These are phyloP conservation scores for Aspergillus candidus DNA, from an alignment of 2,329 filamentous ascomycete species.

Conservation along the genomic window DNA sequence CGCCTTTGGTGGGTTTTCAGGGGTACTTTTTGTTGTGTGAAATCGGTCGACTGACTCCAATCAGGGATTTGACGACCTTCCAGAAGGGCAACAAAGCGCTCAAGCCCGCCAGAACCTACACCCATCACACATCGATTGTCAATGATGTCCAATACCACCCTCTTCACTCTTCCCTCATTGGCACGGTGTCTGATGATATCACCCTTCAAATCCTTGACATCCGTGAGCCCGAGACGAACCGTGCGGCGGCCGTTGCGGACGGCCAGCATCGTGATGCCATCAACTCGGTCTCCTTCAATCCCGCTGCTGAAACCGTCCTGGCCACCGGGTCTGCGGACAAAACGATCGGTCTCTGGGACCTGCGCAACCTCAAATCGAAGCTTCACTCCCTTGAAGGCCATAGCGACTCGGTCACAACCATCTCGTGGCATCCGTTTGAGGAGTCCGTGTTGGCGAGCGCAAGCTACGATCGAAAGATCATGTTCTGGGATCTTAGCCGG, in stretches of 20 bases:
- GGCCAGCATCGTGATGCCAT: constrained; percentile 85
- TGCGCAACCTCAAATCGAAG: constrained; percentile 83
- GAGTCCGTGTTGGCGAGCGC: constrained; percentile 82
- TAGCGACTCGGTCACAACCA: constrained; percentile 79
- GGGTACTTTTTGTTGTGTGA: no score
- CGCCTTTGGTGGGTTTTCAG: constrained; percentile 67
- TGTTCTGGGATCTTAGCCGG: constrained; percentile 92
- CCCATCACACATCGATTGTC: constrained; percentile 81
- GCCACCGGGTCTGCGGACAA: constrained; percentile 94
- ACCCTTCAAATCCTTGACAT: constrained; percentile 88
- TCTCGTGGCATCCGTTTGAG: constrained; percentile 92
- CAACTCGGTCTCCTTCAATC: constrained; percentile 94
- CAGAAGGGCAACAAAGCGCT: constrained; percentile 64
- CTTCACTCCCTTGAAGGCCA: constrained; percentile 87
- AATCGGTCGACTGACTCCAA: not conserved
- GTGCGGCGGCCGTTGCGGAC: constrained; percentile 62
- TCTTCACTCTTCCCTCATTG: constrained; percentile 75
- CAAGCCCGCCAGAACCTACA: constrained; percentile 68
- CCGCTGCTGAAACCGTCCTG: constrained; percentile 78
- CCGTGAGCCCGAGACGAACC: constrained; percentile 60
- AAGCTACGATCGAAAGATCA: constrained; percentile 85
- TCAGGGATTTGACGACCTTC: constrained; percentile 73
- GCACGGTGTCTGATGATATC: constrained; percentile 89
- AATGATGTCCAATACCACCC: constrained; percentile 98
- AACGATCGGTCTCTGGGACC: constrained; percentile 90